A percentile compares a stretch with the other conserved stretches of the same genome.
Evolutionary conservation across 768 basidiomycete species (phyloP).

Genomic region (Agaricus blazei): DNA sequence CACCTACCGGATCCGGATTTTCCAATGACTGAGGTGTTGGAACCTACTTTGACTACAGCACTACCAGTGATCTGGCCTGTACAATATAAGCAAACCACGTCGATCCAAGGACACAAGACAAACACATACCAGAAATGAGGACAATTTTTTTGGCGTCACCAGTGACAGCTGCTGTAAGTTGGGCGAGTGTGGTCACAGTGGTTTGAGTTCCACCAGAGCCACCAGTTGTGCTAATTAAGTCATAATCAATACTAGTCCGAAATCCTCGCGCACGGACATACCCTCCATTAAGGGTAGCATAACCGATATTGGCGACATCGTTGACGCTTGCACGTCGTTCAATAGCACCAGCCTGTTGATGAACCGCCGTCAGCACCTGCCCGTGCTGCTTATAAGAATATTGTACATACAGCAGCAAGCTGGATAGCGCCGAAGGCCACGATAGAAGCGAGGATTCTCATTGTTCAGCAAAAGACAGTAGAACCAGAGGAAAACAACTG

Average conservation of each 20-base stretch:
- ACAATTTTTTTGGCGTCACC: constrained; percentile 39
- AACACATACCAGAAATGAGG: constrained; percentile 31
- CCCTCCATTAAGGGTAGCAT: constrained; percentile 34
- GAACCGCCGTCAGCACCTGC: neutral
- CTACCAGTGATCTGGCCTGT: constrained; percentile 40
- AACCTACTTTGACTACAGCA: constrained; percentile 35
- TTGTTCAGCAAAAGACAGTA: constrained; percentile 7
- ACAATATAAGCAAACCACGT: neutral
- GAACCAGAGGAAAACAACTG: constrained; percentile 1
- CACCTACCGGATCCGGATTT: constrained; percentile 31
- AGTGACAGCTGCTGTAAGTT: constrained; percentile 34
- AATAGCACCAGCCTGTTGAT: neutral
- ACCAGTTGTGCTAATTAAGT: constrained; percentile 31
- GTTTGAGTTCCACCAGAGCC: constrained; percentile 38
- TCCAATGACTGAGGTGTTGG: constrained; percentile 40
- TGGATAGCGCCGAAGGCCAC: constrained; percentile 27
- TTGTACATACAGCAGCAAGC: constrained; percentile 20
- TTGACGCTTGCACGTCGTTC: constrained; percentile 29
- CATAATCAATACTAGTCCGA: neutral
- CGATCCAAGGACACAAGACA: neutral
- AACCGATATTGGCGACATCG: constrained; percentile 35
- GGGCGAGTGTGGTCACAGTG: constrained; percentile 37
- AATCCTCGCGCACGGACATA: constrained; percentile 11
- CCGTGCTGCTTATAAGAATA: neutral
- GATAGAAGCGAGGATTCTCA: constrained; percentile 30